These are phyloP conservation scores for Metrosideros polymorpha DNA, from an alignment of 441 rosid species.

Conservation along the genomic window DNA sequence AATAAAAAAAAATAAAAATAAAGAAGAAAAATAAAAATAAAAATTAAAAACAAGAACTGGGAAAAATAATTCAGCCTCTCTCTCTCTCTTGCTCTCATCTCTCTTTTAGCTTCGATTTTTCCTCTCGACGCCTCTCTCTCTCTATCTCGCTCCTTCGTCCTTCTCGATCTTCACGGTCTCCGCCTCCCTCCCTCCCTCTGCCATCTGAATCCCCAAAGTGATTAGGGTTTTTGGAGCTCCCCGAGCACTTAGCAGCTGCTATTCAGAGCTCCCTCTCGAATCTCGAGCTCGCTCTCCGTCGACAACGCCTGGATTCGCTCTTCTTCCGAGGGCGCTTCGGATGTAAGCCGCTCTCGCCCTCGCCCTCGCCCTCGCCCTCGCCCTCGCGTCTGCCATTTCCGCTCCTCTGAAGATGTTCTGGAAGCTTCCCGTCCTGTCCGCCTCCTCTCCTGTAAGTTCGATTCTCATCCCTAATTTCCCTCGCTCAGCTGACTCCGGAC, in stretches of 20 bases:
- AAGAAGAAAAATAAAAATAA: background rate
- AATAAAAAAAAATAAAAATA: background rate
- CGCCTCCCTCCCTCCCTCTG: background rate
- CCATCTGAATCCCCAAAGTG: background rate
- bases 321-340: background rate
- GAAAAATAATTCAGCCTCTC: background rate
- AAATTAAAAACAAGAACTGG: background rate
- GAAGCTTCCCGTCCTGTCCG: slow-evolving; percentile 10
- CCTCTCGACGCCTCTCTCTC: background rate
- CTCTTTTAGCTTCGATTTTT: background rate
- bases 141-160: background rate
- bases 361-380: background rate
- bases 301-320: background rate
- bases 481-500: background rate
- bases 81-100: background rate
- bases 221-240: background rate
- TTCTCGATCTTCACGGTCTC: background rate
- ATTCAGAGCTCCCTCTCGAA: background rate
- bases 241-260: background rate
- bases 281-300: background rate
- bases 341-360: background rate
- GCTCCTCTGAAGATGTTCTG: slow-evolving; percentile 5
- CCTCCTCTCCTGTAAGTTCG: slow-evolving; percentile 9
- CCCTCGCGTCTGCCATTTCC: background rate
- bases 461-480: background rate